These are phyloP conservation scores for Xylariales sp. DNA, from an alignment of 2,329 filamentous ascomycete species.

Conservation along the genomic window DNA sequence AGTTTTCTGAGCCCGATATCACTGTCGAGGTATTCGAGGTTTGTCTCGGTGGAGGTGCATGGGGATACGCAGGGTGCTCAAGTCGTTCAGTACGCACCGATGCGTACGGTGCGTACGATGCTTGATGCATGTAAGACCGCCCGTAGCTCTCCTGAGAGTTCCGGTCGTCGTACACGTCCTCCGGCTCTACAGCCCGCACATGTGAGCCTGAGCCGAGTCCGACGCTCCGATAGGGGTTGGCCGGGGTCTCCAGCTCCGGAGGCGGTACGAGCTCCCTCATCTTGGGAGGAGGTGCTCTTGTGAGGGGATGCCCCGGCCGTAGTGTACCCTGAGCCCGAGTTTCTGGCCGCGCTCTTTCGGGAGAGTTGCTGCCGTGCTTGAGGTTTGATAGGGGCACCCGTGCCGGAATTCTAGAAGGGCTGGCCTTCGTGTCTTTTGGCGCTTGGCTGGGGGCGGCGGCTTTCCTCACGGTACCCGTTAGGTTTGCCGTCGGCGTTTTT, in stretches of 20 bases:
- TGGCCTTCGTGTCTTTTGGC: conserved; percentile 55
- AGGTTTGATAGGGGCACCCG: conserved; percentile 77
- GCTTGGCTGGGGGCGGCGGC: conserved; percentile 45
- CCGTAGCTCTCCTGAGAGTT: conserved; percentile 55
- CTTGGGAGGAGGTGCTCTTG: conserved; percentile 83
- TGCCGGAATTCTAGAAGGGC: conserved; percentile 76
- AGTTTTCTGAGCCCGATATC: conserved; percentile 90
- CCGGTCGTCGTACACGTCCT: conserved; percentile 86
- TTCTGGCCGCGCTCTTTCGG: conserved; percentile 72
- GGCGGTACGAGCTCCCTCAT: conserved; percentile 81
- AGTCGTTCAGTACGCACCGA: conserved; percentile 57
- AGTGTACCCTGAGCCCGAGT: conserved; percentile 58
- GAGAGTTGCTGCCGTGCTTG: conserved; percentile 80
- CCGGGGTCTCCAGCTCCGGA: conserved; percentile 63
- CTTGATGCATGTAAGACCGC: conserved; percentile 51
- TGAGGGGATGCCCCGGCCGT: conserved; percentile 65
- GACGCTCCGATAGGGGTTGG: conserved; percentile 60
- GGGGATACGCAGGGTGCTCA: conserved; percentile 53
- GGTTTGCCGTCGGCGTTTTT: conserved; percentile 67
- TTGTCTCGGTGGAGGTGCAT: conserved; percentile 66
- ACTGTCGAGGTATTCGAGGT: conserved; percentile 81
- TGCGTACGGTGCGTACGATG: conserved; percentile 53
- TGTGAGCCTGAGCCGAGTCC: conserved; percentile 64
- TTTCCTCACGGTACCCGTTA: conserved; percentile 50
- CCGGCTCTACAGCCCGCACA: conserved; percentile 73